Conservation (phyloP, 306 rosid genomes). For the Vigna nakashimae region DNA sequence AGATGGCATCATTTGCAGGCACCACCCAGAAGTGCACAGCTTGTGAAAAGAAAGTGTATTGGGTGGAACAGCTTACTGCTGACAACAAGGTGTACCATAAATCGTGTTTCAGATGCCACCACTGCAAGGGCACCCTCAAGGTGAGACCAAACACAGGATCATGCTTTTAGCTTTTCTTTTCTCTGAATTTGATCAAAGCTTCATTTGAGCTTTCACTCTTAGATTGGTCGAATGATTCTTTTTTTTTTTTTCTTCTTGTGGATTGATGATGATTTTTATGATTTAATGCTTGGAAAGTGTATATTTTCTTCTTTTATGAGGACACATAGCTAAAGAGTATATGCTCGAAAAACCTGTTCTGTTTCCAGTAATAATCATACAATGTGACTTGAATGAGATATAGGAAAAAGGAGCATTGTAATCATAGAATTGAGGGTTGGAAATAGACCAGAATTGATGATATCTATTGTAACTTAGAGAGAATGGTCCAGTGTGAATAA, state of each 20-base stretch:
- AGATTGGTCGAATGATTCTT: not conserved
- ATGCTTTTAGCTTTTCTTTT: slow-evolving; percentile 29
- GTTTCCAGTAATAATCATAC: not conserved
- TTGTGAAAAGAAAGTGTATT: slow-evolving; percentile 93
- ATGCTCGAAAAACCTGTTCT: slow-evolving; percentile 13
- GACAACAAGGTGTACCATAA: slow-evolving; percentile 86
- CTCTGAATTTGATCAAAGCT: slow-evolving; percentile 14
- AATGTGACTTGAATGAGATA: slow-evolving; percentile 12
- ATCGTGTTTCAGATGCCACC: slow-evolving; percentile 94
- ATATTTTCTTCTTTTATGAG: not conserved
- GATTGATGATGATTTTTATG: slow-evolving; percentile 37
- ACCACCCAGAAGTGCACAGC: slow-evolving; percentile 92
- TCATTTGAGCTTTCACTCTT: not conserved
- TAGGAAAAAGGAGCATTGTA: not conserved
- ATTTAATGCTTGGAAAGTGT: not conserved
- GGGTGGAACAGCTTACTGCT: slow-evolving; percentile 89
- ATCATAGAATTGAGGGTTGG: not conserved
- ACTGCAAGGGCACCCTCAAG: slow-evolving; percentile 98
- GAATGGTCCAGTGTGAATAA: not conserved
- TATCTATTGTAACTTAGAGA: not conserved
- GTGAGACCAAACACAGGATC: slow-evolving; percentile 32
- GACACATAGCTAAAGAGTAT: not conserved
- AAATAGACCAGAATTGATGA: not conserved
- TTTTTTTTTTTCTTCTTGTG: not conserved
- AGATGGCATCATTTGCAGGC: slow-evolving; percentile 87